phyloP scores from a whole-genome alignment of 768 basidiomycete species.

The Rhodotorula toruloides region DNA sequence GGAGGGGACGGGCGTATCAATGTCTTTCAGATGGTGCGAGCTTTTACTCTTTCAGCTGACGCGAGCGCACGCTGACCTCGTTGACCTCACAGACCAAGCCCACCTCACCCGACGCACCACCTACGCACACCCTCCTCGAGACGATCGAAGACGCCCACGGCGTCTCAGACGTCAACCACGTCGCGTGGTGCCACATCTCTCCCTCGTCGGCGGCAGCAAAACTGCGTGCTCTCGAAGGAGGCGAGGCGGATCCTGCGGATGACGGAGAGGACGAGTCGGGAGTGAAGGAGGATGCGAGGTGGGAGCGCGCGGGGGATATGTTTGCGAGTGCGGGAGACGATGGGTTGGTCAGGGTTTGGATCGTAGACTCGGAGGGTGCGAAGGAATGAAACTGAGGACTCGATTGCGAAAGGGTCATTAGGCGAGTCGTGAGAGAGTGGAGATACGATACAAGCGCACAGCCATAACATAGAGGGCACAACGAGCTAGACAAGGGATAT shows the following conservation, averaged over 20 bases:
- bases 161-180: conserved; percentile 75
- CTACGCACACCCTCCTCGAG: conserved; percentile 52
- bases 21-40: conserved; percentile 63
- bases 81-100: conserved; percentile 7
- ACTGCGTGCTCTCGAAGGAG: conserved; percentile 26
- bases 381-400: too few species aligned
- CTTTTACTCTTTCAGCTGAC: not conserved
- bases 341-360: conserved; percentile 76
- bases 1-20: conserved; percentile 80
- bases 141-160: conserved; percentile 65
- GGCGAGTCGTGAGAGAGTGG: too few species aligned
- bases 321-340: conserved; percentile 85
- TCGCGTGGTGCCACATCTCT: conserved; percentile 65
- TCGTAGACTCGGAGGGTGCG: conserved; percentile 13
- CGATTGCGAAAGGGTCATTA: too few species aligned
- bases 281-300: conserved; percentile 18
- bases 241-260: not conserved
- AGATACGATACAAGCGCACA: not conserved
- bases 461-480: not conserved
- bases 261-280: not conserved
- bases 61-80: too few species aligned
- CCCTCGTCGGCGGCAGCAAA: conserved; percentile 12
- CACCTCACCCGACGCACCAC: not conserved
- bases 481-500: not conserved
- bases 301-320: conserved; percentile 59